Base-by-base conservation (phyloP, 1,139 yeast genomes). In the Kodamaea derodonti region DNA sequence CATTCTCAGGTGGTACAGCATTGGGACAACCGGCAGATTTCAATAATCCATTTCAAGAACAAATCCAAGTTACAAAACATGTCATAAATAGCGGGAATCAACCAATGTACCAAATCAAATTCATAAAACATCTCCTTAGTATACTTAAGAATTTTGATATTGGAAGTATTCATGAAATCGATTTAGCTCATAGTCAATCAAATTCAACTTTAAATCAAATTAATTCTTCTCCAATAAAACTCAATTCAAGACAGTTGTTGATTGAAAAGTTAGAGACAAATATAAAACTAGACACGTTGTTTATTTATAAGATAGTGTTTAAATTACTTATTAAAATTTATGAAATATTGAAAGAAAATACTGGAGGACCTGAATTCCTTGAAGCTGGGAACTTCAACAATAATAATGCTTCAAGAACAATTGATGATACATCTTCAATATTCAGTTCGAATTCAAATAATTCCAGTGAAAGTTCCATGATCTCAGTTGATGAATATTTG, bases 181-280 rank as follows among this genome's bases (percentile, higher is more conserved):
- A 43, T 2, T 37, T 40, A n/a, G 30, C 37, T 14, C 33, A 22
- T 24, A 45, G 45, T 28, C 47, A 41, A n/a, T 44, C 47, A 28
- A 41, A 17, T 25, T 37, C 46, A 3, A 42, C 48, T 6, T 26
- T 45, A 24, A 39, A 35, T 38, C 45, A 37, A 33, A 7, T 37
- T 4, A 27, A 31, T 27, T 45, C 49, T 13, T 65, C 72, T 12
- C 75, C 75, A 11, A 68, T 69, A 29, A 62, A 62, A 40, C 51
- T 69, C 35, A 65, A 56, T 38, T 63, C 73, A 10, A 60, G 60
- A 31, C 75, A 69, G 39, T 54, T 69, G 32, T 54, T 67, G 31
- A 68, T 69, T 26, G 75, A 69, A 42, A 69, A 69, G 47, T 49
- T 69, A 32, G 75, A 69, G 40, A 67, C 69, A 32, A 69, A 69